Percentiles rank a stretch among this genome's conserved stretches.
Conservation (phyloP, 2,329 filamentous ascomycete genomes). For the Cladorrhinum sp. region DNA sequence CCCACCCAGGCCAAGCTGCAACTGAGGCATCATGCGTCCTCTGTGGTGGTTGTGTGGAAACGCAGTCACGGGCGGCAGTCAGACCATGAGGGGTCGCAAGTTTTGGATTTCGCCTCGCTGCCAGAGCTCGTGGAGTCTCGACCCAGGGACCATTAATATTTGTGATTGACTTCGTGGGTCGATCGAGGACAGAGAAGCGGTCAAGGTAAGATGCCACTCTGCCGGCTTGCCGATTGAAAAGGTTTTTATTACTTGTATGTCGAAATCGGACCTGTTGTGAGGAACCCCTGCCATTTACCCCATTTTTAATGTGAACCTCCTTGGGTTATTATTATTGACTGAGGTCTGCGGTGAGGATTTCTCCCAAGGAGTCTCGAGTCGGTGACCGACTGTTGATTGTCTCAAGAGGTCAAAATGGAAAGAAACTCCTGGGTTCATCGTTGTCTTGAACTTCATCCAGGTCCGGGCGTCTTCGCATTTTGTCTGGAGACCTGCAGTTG, state of each 20-base stretch:
- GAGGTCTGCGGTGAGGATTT: not conserved
- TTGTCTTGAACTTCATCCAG: not conserved
- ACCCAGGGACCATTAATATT: not conserved
- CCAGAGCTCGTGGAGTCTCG: not conserved
- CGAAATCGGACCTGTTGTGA: not conserved
- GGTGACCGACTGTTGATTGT: not conserved
- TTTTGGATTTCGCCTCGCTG: not conserved
- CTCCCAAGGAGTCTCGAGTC: not conserved
- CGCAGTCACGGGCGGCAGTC: not conserved
- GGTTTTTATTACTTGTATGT: not conserved
- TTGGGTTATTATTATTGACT: not conserved
- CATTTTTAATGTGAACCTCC: not conserved
- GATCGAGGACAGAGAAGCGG: constrained; percentile 4
- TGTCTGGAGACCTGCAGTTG: not conserved
- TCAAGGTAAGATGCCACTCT: constrained; percentile 2
- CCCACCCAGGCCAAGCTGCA: constrained; percentile 19
- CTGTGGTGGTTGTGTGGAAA: constrained; percentile 20
- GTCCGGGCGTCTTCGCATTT: not conserved
- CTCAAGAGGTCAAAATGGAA: not conserved
- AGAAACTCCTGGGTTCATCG: not conserved
- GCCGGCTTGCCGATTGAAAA: constrained; percentile 2
- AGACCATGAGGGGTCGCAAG: constrained; percentile 8
- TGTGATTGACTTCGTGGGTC: not conserved
- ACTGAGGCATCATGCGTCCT: constrained; percentile 25
- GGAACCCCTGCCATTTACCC: not conserved